These are phyloP conservation scores for Lagenidium giganteum DNA, from an alignment of 352 stramenopile genomes.

Conservation along the genomic window DNA sequence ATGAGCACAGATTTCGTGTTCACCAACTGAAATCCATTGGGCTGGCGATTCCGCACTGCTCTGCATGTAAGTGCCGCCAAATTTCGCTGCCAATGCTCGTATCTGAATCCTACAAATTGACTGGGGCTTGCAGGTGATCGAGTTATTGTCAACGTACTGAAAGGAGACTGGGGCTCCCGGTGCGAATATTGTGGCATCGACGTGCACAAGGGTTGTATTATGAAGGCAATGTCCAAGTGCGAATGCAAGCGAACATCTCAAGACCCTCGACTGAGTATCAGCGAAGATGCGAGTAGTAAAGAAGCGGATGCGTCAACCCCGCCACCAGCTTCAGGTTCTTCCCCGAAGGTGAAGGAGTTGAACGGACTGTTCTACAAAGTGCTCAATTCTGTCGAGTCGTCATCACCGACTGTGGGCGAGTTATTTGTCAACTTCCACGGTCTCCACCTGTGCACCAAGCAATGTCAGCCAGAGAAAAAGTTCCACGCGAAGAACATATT, in stretches of 20 bases:
- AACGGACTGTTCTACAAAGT: slow-evolving; percentile 35
- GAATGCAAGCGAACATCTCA: slow-evolving; percentile 54
- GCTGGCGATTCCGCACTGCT: slow-evolving; percentile 71
- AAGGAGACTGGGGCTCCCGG: slow-evolving; percentile 75
- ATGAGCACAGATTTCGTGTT: slow-evolving; percentile 83
- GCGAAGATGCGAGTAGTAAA: too few relatives aligned
- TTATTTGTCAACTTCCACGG: slow-evolving; percentile 78
- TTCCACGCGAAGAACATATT: slow-evolving; percentile 86
- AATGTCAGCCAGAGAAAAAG: slow-evolving; percentile 54
- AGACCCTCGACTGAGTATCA: too few relatives aligned
- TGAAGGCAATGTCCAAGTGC: slow-evolving; percentile 79
- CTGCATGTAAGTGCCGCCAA: slow-evolving; percentile 64
- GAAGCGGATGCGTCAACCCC: too few relatives aligned
- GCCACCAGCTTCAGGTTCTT: too few relatives aligned
- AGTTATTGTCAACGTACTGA: slow-evolving; percentile 81
- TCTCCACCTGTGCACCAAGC: slow-evolving; percentile 78
- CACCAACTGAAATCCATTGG: slow-evolving; percentile 85
- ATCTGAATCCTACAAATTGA: too few relatives aligned
- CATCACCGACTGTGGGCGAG: too few relatives aligned
- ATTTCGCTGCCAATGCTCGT: too few relatives aligned
- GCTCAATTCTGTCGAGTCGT: too few relatives aligned
- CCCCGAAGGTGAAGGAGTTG: slow-evolving; percentile 12
- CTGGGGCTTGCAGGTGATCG: slow-evolving; percentile 41
- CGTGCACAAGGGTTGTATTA: slow-evolving; percentile 83
- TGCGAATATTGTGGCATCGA: slow-evolving; percentile 79